A percentile compares a stretch with the other conserved stretches of the same genome.
phyloP scores from a whole-genome alignment of 2,329 filamentous ascomycete genomes.

The Shiraia bambusicola region DNA sequence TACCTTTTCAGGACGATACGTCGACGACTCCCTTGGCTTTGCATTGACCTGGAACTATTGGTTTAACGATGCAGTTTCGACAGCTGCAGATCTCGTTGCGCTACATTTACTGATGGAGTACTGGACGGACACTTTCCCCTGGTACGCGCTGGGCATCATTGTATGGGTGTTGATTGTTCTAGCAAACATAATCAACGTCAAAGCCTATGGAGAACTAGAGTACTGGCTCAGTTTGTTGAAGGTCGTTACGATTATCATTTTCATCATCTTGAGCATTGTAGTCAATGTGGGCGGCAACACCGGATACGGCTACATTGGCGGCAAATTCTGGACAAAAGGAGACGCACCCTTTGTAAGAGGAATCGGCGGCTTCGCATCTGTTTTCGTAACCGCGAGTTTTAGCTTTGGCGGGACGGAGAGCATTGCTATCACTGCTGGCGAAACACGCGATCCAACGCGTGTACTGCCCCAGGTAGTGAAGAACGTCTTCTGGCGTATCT shows the following conservation, averaged over 20 bases:
- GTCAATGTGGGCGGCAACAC: slow-evolving; percentile 31
- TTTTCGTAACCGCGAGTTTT: slow-evolving; percentile 75
- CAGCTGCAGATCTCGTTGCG: slow-evolving; percentile 40
- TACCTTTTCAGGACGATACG: slow-evolving; percentile 42
- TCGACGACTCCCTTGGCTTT: slow-evolving; percentile 63
- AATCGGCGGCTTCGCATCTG: slow-evolving; percentile 61
- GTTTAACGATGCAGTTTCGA: slow-evolving; percentile 35
- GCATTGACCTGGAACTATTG: slow-evolving; percentile 37
- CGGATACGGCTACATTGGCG: slow-evolving; percentile 50
- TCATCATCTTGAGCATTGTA: slow-evolving; percentile 37
- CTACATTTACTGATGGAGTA: slow-evolving; percentile 38
- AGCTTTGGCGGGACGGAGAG: slow-evolving; percentile 74
- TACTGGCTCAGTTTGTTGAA: slow-evolving; percentile 41
- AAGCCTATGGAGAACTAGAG: slow-evolving; percentile 41
- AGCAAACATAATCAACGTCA: slow-evolving; percentile 42
- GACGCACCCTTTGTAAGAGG: slow-evolving; percentile 51
- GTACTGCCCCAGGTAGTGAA: slow-evolving; percentile 84
- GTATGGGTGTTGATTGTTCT: slow-evolving; percentile 37
- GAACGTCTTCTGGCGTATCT: slow-evolving; percentile 71
- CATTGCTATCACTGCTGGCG: slow-evolving; percentile 74
- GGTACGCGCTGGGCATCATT: slow-evolving; percentile 33
- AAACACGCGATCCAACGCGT: slow-evolving; percentile 77
- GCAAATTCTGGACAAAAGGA: slow-evolving; percentile 67
- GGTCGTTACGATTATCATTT: slow-evolving; percentile 37
- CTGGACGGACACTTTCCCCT: slow-evolving; percentile 41